A percentile compares a stretch with the other conserved stretches of the same genome.
Evolutionary conservation across 1,284 basidiomycete genomes (phyloP).

Genomic region (Malassezia restricta): DNA sequence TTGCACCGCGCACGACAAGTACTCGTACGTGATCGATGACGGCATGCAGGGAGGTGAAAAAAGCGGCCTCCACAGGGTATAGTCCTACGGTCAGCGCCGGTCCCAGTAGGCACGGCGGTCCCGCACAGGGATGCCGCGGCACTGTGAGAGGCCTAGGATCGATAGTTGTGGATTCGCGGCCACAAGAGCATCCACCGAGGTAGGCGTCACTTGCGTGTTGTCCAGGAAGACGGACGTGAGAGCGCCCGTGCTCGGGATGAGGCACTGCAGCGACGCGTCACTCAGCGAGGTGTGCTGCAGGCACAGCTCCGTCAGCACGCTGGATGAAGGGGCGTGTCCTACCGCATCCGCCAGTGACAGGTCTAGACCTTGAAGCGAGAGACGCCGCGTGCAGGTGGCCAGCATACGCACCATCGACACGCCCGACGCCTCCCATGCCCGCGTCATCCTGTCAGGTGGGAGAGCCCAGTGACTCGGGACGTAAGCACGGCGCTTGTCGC

Average conservation of each 20-base stretch:
- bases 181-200: constrained; percentile 4
- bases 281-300: neutral
- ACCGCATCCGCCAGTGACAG: neutral
- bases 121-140: constrained; percentile 15
- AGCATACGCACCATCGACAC: neutral
- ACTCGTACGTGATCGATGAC: constrained; percentile 20
- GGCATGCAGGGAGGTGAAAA: constrained; percentile 9
- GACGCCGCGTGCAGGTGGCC: neutral
- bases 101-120: constrained; percentile 8
- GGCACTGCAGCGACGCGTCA: constrained; percentile 1
- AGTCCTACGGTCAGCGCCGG: neutral
- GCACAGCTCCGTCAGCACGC: neutral
- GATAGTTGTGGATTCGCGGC: constrained; percentile 2
- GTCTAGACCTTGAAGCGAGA: constrained; percentile 8
- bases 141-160: constrained; percentile 14
- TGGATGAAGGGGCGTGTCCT: neutral
- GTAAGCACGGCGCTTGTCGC: constrained; percentile 9
- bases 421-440: neutral
- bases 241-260: constrained; percentile 6
- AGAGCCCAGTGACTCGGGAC: constrained; percentile 10
- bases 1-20: constrained; percentile 36
- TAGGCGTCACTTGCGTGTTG: constrained; percentile 11
- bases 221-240: constrained; percentile 7
- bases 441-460: neutral
- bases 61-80: neutral